phyloP scores from a whole-genome alignment of 192 early-diverging fungal species.

The Ambispora gerdemannii region DNA sequence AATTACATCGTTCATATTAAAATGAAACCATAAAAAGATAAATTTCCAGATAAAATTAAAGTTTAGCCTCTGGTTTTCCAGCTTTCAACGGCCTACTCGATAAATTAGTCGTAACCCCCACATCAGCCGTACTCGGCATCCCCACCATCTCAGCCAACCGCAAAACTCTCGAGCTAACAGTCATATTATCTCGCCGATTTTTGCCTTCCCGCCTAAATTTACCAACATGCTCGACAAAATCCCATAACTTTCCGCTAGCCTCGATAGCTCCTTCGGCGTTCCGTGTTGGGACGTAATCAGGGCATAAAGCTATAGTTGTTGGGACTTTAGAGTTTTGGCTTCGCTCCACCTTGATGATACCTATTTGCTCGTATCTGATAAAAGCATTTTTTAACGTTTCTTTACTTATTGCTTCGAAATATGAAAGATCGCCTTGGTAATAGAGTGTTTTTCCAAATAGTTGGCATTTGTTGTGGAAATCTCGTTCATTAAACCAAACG shows the following conservation, averaged over 20 bases:
- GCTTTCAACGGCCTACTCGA: constrained; percentile 18
- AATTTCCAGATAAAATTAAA: neutral
- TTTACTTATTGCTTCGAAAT: constrained; percentile 82
- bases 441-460: constrained; percentile 80
- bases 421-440: constrained; percentile 72
- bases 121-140: constrained; percentile 32
- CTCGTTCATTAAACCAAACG: constrained; percentile 67
- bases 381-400: constrained; percentile 80
- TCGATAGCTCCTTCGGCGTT: constrained; percentile 46
- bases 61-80: constrained; percentile 24
- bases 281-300: constrained; percentile 45
- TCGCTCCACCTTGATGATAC: constrained; percentile 57
- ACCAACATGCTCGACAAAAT: constrained; percentile 76
- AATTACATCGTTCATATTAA: too few species aligned
- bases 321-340: constrained; percentile 42
- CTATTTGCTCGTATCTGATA: constrained; percentile 64
- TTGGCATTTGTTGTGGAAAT: constrained; percentile 68
- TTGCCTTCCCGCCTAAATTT: constrained; percentile 80
- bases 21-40: too few species aligned
- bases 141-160: constrained; percentile 57
- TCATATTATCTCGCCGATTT: constrained; percentile 78
- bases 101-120: constrained; percentile 24
- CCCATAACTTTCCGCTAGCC: constrained; percentile 68
- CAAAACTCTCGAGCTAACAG: constrained; percentile 58
- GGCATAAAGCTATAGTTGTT: constrained; percentile 45